Evolutionary conservation across 1,284 basidiomycete genomes (phyloP).

Genomic region (Sporisorium exsertum): DNA sequence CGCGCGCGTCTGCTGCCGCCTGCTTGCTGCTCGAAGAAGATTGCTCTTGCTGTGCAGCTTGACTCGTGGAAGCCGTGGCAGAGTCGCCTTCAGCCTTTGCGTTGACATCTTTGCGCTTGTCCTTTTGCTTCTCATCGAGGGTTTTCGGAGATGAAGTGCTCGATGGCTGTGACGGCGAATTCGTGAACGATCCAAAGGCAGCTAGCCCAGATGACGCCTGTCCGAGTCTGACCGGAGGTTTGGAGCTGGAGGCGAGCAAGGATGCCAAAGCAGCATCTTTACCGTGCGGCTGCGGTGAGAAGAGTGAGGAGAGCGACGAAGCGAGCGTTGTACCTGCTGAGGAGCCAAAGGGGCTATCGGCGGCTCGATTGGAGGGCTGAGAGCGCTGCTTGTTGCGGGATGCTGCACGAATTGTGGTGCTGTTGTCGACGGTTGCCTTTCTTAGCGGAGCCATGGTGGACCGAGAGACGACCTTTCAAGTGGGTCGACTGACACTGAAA

Average conservation of each 20-base stretch:
- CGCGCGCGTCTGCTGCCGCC: background rate
- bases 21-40: slow-evolving; percentile 14
- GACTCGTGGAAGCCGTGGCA: background rate
- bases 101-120: slow-evolving; percentile 8
- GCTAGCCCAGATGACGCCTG: slow-evolving; percentile 22
- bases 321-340: slow-evolving; percentile 35
- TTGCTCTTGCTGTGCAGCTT: background rate
- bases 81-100: background rate
- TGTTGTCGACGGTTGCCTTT: slow-evolving; percentile 38
- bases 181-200: slow-evolving; percentile 29
- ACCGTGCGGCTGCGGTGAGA: slow-evolving; percentile 41
- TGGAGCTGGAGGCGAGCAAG: slow-evolving; percentile 37
- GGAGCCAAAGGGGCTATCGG: slow-evolving; percentile 27
- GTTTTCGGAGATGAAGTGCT: background rate
- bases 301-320: slow-evolving; percentile 45
- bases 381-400: slow-evolving; percentile 45
- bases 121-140: slow-evolving; percentile 22
- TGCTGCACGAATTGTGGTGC: slow-evolving; percentile 41
- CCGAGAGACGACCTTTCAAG: background rate
- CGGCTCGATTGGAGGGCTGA: slow-evolving; percentile 6
- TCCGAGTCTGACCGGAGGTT: slow-evolving; percentile 23
- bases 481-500: background rate
- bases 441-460: slow-evolving; percentile 17
- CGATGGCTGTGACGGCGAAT: slow-evolving; percentile 1
- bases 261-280: slow-evolving; percentile 50